These are phyloP conservation scores for Penicillium pancosmium DNA, from an alignment of 495 filamentous ascomycete species.

Conservation along the genomic window DNA sequence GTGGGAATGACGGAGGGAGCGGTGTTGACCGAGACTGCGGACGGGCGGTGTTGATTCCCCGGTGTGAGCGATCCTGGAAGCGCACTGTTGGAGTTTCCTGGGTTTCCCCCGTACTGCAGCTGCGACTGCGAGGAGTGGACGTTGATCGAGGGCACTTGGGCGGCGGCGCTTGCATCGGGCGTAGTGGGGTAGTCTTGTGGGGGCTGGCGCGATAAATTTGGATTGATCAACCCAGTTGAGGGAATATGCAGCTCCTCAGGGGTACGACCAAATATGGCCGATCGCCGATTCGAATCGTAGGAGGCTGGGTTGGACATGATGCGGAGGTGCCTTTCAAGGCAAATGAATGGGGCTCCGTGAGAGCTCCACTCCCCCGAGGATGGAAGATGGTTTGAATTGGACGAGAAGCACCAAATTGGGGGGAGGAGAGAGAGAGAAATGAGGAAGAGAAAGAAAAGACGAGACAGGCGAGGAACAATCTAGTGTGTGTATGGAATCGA, in stretches of 20 bases:
- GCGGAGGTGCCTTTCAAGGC: conserved; percentile 16
- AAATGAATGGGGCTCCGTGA: conserved; percentile 20
- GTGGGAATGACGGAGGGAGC: conserved; percentile 71
- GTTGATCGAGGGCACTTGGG: conserved; percentile 61
- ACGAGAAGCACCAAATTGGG: conserved; percentile 15
- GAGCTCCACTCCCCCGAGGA: conserved; percentile 29
- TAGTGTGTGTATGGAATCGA: neutral
- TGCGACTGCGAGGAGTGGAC: conserved; percentile 63
- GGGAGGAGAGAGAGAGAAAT: conserved; percentile 4
- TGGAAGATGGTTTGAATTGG: conserved; percentile 5
- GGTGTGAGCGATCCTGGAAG: conserved; percentile 77
- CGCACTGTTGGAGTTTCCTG: conserved; percentile 35
- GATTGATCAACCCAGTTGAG: conserved; percentile 49
- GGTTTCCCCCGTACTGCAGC: conserved; percentile 46
- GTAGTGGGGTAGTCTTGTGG: conserved; percentile 51
- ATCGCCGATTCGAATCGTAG: conserved; percentile 59
- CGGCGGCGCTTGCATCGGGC: conserved; percentile 32
- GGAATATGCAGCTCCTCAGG: conserved; percentile 82
- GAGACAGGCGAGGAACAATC: conserved; percentile 1
- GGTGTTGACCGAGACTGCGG: conserved; percentile 68
- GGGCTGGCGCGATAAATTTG: conserved; percentile 46
- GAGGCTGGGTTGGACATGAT: conserved; percentile 48
- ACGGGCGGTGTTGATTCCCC: conserved; percentile 62
- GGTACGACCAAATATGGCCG: conserved; percentile 52
- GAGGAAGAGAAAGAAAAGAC: conserved; percentile 1